These are phyloP conservation scores for Cenchrus fungigraminus DNA, from an alignment of 176 grass and related monocot genomes.

Conservation along the genomic window DNA sequence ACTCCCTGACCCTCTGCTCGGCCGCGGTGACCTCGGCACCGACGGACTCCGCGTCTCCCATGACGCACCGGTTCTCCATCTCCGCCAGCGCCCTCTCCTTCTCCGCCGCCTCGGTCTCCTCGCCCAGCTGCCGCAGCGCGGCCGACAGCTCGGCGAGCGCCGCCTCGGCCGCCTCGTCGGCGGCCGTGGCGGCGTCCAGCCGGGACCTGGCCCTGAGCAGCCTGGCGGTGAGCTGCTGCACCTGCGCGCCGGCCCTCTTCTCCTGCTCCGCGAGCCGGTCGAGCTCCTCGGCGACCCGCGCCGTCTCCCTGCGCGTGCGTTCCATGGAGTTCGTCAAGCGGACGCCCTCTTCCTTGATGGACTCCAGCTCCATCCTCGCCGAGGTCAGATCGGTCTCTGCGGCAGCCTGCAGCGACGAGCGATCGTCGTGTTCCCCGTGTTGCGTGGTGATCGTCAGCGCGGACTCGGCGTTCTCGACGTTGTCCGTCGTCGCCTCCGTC, in stretches of 20 bases:
- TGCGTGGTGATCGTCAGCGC: constrained; percentile 13
- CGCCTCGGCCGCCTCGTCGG: constrained; percentile 56
- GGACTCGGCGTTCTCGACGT: not conserved
- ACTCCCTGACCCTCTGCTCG: constrained; percentile 38
- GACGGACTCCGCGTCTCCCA: constrained; percentile 38
- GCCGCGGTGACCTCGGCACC: constrained; percentile 30
- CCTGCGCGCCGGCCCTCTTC: constrained; percentile 54
- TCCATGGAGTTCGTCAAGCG: constrained; percentile 61
- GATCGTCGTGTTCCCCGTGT: not conserved
- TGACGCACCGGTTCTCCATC: constrained; percentile 37
- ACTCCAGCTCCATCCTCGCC: constrained; percentile 57
- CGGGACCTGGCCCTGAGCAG: constrained; percentile 53
- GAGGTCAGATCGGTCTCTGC: constrained; percentile 48
- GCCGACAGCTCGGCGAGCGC: constrained; percentile 50
- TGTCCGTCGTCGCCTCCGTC: not conserved
- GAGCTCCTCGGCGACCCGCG: constrained; percentile 52
- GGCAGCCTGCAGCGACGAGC: constrained; percentile 30
- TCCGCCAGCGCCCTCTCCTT: constrained; percentile 48
- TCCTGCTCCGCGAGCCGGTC: constrained; percentile 48
- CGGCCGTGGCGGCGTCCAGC: constrained; percentile 49
- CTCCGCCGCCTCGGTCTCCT: constrained; percentile 52
- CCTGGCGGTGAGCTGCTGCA: constrained; percentile 63
- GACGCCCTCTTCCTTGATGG: constrained; percentile 56
- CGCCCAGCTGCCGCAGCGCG: constrained; percentile 57
- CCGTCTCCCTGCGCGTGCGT: constrained; percentile 51